phyloP scores from a whole-genome alignment of 345 rosid species.

The Melastoma malabathricum region DNA sequence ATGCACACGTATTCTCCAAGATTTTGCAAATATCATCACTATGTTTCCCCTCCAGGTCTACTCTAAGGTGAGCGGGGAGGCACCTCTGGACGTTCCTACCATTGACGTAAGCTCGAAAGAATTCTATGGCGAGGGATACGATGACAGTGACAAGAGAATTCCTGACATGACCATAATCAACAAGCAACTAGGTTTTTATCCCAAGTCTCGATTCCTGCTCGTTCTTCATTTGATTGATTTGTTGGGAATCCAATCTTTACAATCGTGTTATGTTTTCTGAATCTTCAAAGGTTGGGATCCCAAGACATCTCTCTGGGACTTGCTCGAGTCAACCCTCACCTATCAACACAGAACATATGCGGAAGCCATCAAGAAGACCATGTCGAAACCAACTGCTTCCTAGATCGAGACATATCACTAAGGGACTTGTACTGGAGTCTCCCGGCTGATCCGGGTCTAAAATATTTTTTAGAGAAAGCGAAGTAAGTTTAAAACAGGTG shows the following conservation, averaged over 20 bases:
- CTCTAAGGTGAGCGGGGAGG: slow-evolving; percentile 62
- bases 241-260: not conserved
- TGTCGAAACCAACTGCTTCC: slow-evolving; percentile 45
- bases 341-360: slow-evolving; percentile 91
- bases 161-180: slow-evolving; percentile 98
- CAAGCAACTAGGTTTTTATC: slow-evolving; percentile 51
- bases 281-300: slow-evolving; percentile 73
- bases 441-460: slow-evolving; percentile 2
- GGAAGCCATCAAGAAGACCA: slow-evolving; percentile 71
- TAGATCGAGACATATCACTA: slow-evolving; percentile 6
- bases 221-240: too few species aligned
- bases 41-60: slow-evolving; percentile 39
- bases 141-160: slow-evolving; percentile 95
- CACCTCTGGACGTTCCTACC: slow-evolving; percentile 51
- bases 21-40: not conserved
- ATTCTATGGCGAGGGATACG: slow-evolving; percentile 88
- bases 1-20: not conserved
- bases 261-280: not conserved
- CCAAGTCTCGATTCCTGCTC: too few species aligned
- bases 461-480: too few species aligned
- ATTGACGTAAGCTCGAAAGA: slow-evolving; percentile 83
- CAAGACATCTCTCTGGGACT: slow-evolving; percentile 86
- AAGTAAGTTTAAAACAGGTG: too few species aligned
- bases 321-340: slow-evolving; percentile 86
- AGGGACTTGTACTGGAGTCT: too few species aligned